A percentile compares a stretch with the other conserved stretches of the same genome.
These are phyloP conservation scores for Tulasnella sp. DNA, from an alignment of 768 basidiomycete species.

Conservation along the genomic window DNA sequence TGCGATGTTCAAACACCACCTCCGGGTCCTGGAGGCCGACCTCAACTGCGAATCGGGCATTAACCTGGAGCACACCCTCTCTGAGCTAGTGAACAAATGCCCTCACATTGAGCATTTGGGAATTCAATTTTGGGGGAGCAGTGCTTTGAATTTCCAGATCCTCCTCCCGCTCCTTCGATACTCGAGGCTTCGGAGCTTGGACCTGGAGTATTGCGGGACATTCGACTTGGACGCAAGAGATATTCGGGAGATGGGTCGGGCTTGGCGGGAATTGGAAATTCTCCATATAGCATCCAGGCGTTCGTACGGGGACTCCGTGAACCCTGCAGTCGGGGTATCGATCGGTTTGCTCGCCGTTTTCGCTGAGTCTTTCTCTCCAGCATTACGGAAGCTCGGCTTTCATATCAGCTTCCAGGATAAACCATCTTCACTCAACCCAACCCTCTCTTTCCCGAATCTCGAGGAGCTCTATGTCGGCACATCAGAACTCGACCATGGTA, in stretches of 20 bases:
- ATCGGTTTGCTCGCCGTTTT: background rate
- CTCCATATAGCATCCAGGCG: background rate
- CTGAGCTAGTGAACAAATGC: background rate
- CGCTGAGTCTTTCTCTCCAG: background rate
- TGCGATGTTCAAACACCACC: background rate
- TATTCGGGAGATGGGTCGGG: background rate
- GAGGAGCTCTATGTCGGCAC: background rate
- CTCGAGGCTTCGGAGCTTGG: background rate
- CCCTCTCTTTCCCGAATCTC: background rate
- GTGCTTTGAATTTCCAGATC: background rate
- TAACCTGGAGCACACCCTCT: background rate
- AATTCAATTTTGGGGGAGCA: background rate
- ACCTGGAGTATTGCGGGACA: background rate
- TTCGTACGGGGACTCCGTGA: background rate
- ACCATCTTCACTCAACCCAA: background rate
- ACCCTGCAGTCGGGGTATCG: background rate
- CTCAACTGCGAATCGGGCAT: background rate
- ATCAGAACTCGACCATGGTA: background rate
- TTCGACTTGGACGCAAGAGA: background rate
- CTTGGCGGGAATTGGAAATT: background rate
- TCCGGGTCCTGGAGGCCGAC: background rate
- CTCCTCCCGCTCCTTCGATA: background rate
- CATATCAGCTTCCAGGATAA: background rate
- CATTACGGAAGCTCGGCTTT: background rate
- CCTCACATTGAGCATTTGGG: background rate